Percentiles rank a stretch among this genome's conserved stretches.
phyloP scores from a whole-genome alignment of 2,329 filamentous ascomycete species.

The Leptographium wingfieldii region DNA sequence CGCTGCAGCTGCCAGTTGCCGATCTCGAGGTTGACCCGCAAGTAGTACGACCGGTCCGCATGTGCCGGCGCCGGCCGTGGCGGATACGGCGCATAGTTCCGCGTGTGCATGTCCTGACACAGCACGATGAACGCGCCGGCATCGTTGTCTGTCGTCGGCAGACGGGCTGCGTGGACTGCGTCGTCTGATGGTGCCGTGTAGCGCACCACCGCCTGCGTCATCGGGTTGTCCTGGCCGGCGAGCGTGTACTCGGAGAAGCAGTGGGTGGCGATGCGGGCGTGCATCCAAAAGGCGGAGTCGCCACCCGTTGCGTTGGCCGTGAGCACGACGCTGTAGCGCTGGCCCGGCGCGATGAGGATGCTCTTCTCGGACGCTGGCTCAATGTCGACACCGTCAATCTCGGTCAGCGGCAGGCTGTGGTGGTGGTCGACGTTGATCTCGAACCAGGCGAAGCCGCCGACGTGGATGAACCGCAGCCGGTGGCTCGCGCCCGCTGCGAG shows the following conservation, averaged over 20 bases:
- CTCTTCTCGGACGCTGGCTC: constrained; percentile 45
- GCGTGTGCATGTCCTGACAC: constrained; percentile 38
- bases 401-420: constrained; percentile 38
- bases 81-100: constrained; percentile 29
- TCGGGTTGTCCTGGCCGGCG: constrained; percentile 27
- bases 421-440: constrained; percentile 61
- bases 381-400: constrained; percentile 58
- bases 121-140: constrained; percentile 23
- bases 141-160: constrained; percentile 23
- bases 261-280: constrained; percentile 47
- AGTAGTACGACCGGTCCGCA: constrained; percentile 39
- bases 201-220: constrained; percentile 35
- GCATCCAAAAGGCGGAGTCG: constrained; percentile 45
- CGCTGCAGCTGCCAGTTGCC: constrained; percentile 43
- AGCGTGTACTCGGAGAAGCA: constrained; percentile 43
- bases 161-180: background rate
- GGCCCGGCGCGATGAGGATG: constrained; percentile 55
- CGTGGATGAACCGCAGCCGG: constrained; percentile 55
- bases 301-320: constrained; percentile 40
- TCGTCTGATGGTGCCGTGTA: constrained; percentile 21
- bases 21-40: constrained; percentile 47
- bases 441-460: constrained; percentile 59
- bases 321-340: constrained; percentile 57
- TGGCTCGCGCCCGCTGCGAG: constrained; percentile 45
- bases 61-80: constrained; percentile 27